Evolutionary conservation across 2,329 filamentous ascomycete species (phyloP).

Genomic region (Beauveria asiatica): DNA sequence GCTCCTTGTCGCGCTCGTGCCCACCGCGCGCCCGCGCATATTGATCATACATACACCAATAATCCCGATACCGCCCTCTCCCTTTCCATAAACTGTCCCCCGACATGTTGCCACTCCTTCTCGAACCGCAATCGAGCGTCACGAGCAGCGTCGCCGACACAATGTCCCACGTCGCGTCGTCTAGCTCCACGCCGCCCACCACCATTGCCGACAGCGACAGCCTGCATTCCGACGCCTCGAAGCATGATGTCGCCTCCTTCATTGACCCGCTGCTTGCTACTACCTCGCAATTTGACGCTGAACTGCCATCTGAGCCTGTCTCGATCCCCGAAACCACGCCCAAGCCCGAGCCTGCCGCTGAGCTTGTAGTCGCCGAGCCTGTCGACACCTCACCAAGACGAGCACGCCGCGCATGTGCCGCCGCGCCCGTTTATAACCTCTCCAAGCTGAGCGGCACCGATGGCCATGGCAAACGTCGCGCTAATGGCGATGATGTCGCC

Average conservation of each 20-base stretch:
- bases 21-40: neutral
- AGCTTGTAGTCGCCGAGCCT: conserved; percentile 2
- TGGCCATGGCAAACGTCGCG: conserved; percentile 47
- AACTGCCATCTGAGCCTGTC: conserved; percentile 20
- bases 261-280: conserved; percentile 11
- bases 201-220: conserved; percentile 52
- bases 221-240: conserved; percentile 38
- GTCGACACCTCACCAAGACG: conserved; percentile 23
- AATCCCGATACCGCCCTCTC: neutral
- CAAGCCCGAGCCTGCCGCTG: neutral
- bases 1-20: conserved; percentile 4
- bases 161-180: conserved; percentile 45
- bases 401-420: conserved; percentile 46
- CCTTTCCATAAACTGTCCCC: conserved; percentile 1
- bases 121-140: conserved; percentile 24
- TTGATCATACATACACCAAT: neutral
- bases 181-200: conserved; percentile 57
- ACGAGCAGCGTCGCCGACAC: conserved; percentile 26
- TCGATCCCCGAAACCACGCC: neutral
- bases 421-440: conserved; percentile 58
- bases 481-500: conserved; percentile 40
- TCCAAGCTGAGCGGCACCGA: conserved; percentile 53
- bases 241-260: conserved; percentile 30
- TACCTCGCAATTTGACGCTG: conserved; percentile 11
- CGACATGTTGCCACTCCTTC: conserved; percentile 24